Evolutionary conservation across 176 grass and related monocot genomes (phyloP), one percentile per base, ranked within the genome.

Genomic region (Panicum miliaceum): DNA sequence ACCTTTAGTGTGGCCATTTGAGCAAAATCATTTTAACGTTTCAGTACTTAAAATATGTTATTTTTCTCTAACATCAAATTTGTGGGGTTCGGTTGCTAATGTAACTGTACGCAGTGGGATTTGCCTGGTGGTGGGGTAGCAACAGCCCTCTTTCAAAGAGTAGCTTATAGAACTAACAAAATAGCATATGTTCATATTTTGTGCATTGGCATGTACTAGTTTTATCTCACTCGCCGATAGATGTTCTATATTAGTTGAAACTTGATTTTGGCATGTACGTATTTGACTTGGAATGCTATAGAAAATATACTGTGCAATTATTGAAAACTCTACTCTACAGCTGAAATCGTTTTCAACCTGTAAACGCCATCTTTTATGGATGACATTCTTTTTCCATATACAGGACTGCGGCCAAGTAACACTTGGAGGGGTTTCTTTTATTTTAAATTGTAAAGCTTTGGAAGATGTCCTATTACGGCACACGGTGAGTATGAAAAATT

Each of bases 361-460:
- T 25, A 79, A 41, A 61, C 5, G 0, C 36, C 3, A 19, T 14
- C 38, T 12, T 14, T 41, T 42, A 23, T 83, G 14, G 42, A 73
- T 32, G 7, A 0, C 23, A 50, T 81, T 74, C 14, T 29, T 45
- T 18, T 82, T 37, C 38, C 6, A 64, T 82, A 19, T 36, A 23
- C 81, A 97, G 91, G 94, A 97, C 84, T 97, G 94, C 86, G 94
- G 94, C 62, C 71, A 88, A 35, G 85, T 92, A 88, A 92, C 94
- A 50, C 11, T 81, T 34, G 82, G 82, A 87, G 94, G 94, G 14
- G 53, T 94, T 84, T 85, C 89, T 86, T 94, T 78, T 87, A 89
- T 97, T 86, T 76, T 97, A 1, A 85, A 88, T 0, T 97, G 94
- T 57, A 94, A 92, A 86, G 94, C 76, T 72, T 72, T 97, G 57